Evolutionary conservation across 371 early-diverging fungal genomes (phyloP), one percentile per base, ranked within the genome.

Genomic region (Amoeboaphelidium protococcarum): DNA sequence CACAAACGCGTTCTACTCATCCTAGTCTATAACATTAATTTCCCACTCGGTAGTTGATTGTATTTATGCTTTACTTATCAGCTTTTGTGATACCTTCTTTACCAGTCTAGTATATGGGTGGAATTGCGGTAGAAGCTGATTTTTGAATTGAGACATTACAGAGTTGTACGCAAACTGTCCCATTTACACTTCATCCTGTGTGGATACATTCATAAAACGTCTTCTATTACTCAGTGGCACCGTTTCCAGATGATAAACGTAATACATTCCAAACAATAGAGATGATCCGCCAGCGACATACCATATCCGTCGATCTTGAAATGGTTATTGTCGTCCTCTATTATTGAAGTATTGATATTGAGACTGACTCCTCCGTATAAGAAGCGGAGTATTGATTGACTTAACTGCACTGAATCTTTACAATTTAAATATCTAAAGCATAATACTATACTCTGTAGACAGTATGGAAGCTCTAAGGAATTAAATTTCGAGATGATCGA

Each of bases 131-230:
- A 46, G n/a, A 16, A 46, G 16, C 16, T 41, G 22, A 44, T 12
- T 13, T 25, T 13, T 16, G 48, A 42, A 43, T 21, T 43, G 24
- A 2, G 6, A 40, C 69, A 83, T 70, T 13, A 80, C 68, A 52
- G 74, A 69, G 4, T 63, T 40, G 48, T 78, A 82, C 0, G 80
- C 76, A 45, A 73, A 68, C 37, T 69, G 65, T 3, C 25, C 68
- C 65, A 76, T 64, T 3, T 60, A 57, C 58, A 72, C 69, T 56
- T 76, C 76, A 44, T 70, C 70, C 13, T 54, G 44, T 1, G 62
- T 58, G 0, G 71, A 64, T 1, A 76, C 60, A 47, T 61, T 64
- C 62, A 75, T 71, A 51, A 75, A 75, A 1, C 76, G 58, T n/a
- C 58, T 54, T 23, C 74, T 53, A 0, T 68, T 70, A 24, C 64